phyloP scores from a whole-genome alignment of 1,139 yeast species.

The Geotrichum reessii region DNA sequence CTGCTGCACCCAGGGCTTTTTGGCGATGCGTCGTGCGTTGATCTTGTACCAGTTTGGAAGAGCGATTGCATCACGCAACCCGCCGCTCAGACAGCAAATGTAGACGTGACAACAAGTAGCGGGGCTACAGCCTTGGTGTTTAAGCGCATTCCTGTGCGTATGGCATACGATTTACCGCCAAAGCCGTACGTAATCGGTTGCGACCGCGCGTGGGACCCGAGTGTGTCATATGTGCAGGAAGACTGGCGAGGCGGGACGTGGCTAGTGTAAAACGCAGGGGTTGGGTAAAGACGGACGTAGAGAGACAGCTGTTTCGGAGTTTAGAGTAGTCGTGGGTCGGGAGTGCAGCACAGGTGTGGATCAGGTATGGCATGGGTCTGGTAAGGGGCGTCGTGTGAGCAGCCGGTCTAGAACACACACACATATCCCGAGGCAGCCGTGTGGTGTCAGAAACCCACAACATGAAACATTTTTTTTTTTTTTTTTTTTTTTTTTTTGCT shows the following conservation, averaged over 20 bases:
- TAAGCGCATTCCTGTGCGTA: neutral
- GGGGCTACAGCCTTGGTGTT: no score
- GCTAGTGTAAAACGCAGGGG: neutral
- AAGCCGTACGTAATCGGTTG: neutral
- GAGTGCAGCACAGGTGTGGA: no score
- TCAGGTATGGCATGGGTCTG: neutral
- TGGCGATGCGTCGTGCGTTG: conserved; percentile 6
- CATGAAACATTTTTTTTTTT: neutral
- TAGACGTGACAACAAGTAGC: no score
- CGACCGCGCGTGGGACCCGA: neutral
- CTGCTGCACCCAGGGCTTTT: conserved; percentile 25
- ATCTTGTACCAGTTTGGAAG: conserved; percentile 24
- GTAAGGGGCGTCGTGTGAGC: neutral
- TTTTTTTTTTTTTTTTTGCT: neutral
- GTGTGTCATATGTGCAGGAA: neutral
- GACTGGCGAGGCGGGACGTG: neutral
- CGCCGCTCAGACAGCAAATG: neutral
- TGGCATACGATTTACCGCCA: neutral
- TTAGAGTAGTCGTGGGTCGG: no score
- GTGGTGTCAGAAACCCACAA: neutral
- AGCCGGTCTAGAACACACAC: neutral
- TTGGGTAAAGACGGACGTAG: neutral
- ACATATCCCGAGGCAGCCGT: neutral
- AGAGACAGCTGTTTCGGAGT: neutral
- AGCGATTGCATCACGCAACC: neutral